These are phyloP conservation scores for Basidiobolus heterosporus DNA, from an alignment of 371 early-diverging fungal genomes.

Conservation along the genomic window DNA sequence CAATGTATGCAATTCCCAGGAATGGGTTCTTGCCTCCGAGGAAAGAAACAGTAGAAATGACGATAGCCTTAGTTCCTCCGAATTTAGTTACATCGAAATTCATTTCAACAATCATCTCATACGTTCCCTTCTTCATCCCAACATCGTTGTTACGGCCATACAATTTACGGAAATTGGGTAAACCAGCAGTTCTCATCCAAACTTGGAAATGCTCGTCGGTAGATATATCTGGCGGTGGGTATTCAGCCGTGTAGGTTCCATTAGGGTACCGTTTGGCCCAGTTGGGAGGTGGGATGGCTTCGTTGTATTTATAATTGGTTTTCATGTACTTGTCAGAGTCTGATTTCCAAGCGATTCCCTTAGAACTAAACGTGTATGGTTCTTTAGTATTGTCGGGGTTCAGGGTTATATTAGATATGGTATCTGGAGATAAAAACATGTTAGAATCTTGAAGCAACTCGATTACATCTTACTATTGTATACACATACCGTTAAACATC, in stretches of 20 bases:
- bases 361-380: neutral
- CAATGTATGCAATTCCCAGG: slow-evolving; percentile 83
- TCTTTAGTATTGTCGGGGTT: neutral
- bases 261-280: slow-evolving; percentile 44
- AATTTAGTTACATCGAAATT: slow-evolving; percentile 41
- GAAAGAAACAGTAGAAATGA: slow-evolving; percentile 75
- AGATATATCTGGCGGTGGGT: slow-evolving; percentile 50
- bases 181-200: slow-evolving; percentile 95
- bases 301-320: slow-evolving; percentile 22
- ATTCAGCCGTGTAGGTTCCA: slow-evolving; percentile 31
- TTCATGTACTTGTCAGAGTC: slow-evolving; percentile 56
- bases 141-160: slow-evolving; percentile 63
- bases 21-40: slow-evolving; percentile 91
- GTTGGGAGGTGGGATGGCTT: slow-evolving; percentile 58
- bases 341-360: slow-evolving; percentile 77
- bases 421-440: too few species aligned
- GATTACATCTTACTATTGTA: too few species aligned
- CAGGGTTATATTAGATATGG: too few species aligned
- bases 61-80: slow-evolving; percentile 82
- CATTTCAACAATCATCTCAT: slow-evolving; percentile 38
- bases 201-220: slow-evolving; percentile 78
- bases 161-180: slow-evolving; percentile 92
- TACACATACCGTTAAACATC: slow-evolving; percentile 68
- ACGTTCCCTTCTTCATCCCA: slow-evolving; percentile 32
- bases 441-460: too few species aligned